Percentiles rank a stretch among this genome's conserved stretches.
Evolutionary conservation across 495 filamentous ascomycete species (phyloP).

Genomic region (Lichina pygmaea): DNA sequence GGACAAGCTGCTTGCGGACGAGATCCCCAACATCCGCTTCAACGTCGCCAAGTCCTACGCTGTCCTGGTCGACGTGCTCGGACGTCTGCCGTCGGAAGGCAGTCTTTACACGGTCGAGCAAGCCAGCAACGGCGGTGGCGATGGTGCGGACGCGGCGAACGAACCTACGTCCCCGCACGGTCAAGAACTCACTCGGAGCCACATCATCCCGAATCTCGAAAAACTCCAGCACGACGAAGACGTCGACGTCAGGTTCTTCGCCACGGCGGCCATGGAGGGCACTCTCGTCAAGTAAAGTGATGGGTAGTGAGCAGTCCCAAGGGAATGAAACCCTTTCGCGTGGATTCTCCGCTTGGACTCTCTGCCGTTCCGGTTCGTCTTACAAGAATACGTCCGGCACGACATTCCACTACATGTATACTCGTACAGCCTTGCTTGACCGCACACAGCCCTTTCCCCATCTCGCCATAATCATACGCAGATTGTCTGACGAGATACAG

Average conservation of each 20-base stretch:
- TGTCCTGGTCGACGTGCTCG: conserved; percentile 65
- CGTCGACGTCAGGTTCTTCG: conserved; percentile 91
- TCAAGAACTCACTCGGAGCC: conserved; percentile 61
- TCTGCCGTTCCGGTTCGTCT: too few relatives aligned
- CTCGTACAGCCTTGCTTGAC: too few relatives aligned
- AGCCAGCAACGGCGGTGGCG: conserved; percentile 17
- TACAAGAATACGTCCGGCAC: too few relatives aligned
- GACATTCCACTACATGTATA: too few relatives aligned
- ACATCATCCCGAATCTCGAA: conserved; percentile 69
- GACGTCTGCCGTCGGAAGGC: conserved; percentile 64
- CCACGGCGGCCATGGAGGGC: conserved; percentile 21
- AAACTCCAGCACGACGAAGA: conserved; percentile 91
- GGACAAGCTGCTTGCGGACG: conserved; percentile 71
- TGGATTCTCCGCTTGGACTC: too few relatives aligned
- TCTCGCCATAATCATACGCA: too few relatives aligned
- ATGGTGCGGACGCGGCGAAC: conserved; percentile 10
- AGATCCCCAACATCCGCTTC: conserved; percentile 97
- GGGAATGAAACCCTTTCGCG: too few relatives aligned
- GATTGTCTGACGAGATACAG: too few relatives aligned
- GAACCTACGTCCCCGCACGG: conserved; percentile 32
- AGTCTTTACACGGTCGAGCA: conserved; percentile 70
- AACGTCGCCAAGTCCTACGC: conserved; percentile 96
- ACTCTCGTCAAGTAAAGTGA: neutral
- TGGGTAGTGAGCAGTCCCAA: too few relatives aligned
- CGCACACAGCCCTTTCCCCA: too few relatives aligned